Conservation (phyloP, 495 filamentous ascomycete genomes). For the Lophiotrema nucula region DNA sequence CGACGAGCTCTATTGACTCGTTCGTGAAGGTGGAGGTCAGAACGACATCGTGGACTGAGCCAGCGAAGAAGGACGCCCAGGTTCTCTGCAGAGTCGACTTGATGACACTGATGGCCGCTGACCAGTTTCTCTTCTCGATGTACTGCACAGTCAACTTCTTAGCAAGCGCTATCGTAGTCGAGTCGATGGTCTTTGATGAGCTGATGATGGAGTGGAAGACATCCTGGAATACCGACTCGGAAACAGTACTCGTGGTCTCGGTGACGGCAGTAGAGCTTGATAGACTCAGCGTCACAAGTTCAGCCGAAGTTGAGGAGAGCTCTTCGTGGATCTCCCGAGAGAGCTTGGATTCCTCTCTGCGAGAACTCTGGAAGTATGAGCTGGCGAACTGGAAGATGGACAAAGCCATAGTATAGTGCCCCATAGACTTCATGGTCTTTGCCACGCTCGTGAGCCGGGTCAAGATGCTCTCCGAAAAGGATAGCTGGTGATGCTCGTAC, state of each 20-base stretch:
- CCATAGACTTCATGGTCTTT: constrained; percentile 13
- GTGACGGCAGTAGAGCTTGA: not conserved
- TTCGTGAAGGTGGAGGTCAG: constrained; percentile 22
- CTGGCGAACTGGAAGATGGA: constrained; percentile 18
- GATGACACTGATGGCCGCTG: constrained; percentile 12
- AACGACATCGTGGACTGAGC: constrained; percentile 17
- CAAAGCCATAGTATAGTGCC: constrained; percentile 14
- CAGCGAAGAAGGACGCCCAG: constrained; percentile 18
- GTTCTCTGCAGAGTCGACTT: constrained; percentile 19
- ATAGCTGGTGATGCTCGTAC: constrained; percentile 22
- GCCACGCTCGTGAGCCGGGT: constrained; percentile 5
- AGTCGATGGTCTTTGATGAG: constrained; percentile 14
- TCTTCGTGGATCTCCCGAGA: constrained; percentile 10
- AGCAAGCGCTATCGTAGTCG: constrained; percentile 14
- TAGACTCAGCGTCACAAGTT: constrained; percentile 18
- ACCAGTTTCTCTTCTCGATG: constrained; percentile 19
- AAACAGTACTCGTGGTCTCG: constrained; percentile 3
- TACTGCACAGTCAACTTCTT: constrained; percentile 14
- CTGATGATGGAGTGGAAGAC: constrained; percentile 18
- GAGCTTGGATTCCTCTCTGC: constrained; percentile 10
- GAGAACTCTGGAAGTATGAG: constrained; percentile 17
- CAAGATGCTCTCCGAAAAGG: constrained; percentile 18
- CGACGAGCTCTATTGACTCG: constrained; percentile 27
- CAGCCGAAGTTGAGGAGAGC: constrained; percentile 14
- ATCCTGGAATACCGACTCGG: constrained; percentile 10